Evolutionary conservation across 2,329 filamentous ascomycete genomes (phyloP), one percentile per base, ranked within the genome.

Genomic region (Zasmidium angulare): DNA sequence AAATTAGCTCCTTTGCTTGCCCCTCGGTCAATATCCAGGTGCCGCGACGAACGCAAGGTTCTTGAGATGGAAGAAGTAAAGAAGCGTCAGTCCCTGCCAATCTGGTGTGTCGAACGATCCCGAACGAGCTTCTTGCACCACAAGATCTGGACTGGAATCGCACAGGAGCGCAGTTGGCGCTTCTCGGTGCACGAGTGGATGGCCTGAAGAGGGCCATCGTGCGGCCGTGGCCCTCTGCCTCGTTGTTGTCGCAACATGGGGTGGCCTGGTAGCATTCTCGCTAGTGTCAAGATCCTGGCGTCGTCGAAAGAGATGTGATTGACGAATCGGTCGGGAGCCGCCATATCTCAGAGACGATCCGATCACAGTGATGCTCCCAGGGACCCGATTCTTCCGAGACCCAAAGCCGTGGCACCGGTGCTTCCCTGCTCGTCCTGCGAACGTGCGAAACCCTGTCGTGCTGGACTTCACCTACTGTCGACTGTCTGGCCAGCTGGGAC

Each of bases 361-460:
- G 58, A 57, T 56, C 43, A 23, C 20, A 10, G 9, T 51, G 58
- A 50, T 60, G 24, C 43, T 50, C 60, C 60, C 56, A 60, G 52
- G 53, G 55, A 62, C 58, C 55, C 59, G 52, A 58, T 57, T 54
- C 26, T 52, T 48, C 46, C 50, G 54, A 52, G 46, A 53, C 53
- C 63, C 60, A 55, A 51, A 24, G 29, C 60, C 63, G 54, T 52
- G 63, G 63, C 31, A 46, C 59, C 49, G 61, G 61, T 12, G 53
- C 20, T 21, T 24, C 50, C 50, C 26, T 36, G 51, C 31, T 46
- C 51, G 19, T 17, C 36, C 36, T 43, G 36, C 36, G 36, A 43
- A 43, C 36, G 36, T 17, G n/a, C 11, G 12, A 21, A 46, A 46
- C 21, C 31, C 24, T 29, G 22, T 29, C 19, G 2, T 11, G 40